Conservation (phyloP, 179 eudicot species). For the Beta macrorhiza region DNA sequence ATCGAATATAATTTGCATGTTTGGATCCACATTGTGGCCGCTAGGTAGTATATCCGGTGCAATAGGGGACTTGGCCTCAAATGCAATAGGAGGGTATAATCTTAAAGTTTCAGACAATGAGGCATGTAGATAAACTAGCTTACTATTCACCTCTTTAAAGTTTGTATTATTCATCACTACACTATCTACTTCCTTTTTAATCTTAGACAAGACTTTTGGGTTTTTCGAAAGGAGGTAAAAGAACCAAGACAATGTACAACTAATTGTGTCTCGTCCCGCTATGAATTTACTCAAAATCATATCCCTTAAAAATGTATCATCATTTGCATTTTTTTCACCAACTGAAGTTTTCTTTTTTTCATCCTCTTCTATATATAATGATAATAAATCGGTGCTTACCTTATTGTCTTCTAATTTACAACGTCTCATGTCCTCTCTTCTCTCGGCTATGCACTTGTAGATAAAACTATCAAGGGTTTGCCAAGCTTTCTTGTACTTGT, state of each 20-base stretch:
- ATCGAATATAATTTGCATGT: too few species aligned
- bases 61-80: too few species aligned
- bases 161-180: too few species aligned
- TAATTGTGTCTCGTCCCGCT: conserved; percentile 32
- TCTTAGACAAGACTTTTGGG: neutral
- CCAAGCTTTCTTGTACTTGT: conserved; percentile 25
- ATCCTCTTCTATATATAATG: conserved; percentile 15
- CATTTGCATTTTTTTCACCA: neutral
- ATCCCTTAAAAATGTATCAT: conserved; percentile 29
- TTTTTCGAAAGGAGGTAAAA: conserved; percentile 26
- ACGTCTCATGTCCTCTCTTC: neutral
- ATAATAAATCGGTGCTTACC: conserved; percentile 6
- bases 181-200: too few species aligned
- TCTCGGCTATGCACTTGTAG: conserved; percentile 7
- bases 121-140: too few species aligned
- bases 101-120: too few species aligned
- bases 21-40: too few species aligned
- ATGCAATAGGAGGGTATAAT: too few species aligned
- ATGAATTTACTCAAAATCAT: conserved; percentile 14
- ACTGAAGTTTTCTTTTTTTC: neutral
- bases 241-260: conserved; percentile 31
- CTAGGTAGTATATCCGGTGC: too few species aligned
- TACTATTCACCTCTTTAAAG: too few species aligned
- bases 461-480: conserved; percentile 23
- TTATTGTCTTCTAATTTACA: neutral